These are phyloP conservation scores for Neofusicoccum sp. DNA, from an alignment of 2,329 filamentous ascomycete species.

Conservation along the genomic window DNA sequence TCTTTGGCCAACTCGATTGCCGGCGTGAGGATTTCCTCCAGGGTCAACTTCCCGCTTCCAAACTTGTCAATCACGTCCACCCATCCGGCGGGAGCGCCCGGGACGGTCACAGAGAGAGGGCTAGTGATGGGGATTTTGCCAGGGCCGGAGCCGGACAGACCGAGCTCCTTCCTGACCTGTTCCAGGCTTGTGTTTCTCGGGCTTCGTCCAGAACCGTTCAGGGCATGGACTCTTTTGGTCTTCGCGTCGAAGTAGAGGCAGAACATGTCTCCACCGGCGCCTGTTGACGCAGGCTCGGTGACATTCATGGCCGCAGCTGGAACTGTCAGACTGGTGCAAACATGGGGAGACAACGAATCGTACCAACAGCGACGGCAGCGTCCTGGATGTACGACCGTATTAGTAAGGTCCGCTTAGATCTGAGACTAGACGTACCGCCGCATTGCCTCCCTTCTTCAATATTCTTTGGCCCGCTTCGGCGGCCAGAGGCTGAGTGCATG, in stretches of 20 bases:
- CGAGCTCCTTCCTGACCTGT: conserved; percentile 66
- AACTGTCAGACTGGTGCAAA: too few relatives aligned
- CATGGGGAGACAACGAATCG: too few relatives aligned
- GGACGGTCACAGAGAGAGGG: conserved; percentile 80
- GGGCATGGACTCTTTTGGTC: conserved; percentile 74
- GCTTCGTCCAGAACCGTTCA: conserved; percentile 92
- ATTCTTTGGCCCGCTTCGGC: conserved; percentile 83
- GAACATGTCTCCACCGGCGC: conserved; percentile 97
- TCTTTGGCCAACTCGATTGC: conserved; percentile 83
- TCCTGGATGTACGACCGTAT: conserved; percentile 56
- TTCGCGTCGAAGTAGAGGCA: conserved; percentile 87
- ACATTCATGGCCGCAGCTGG: conserved; percentile 91
- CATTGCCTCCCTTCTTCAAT: conserved; percentile 86
- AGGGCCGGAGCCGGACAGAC: conserved; percentile 56
- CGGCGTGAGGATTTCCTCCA: conserved; percentile 76
- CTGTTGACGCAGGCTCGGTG: conserved; percentile 88
- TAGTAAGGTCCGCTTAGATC: not conserved
- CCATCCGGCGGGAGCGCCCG: conserved; percentile 91
- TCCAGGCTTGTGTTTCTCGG: conserved; percentile 68
- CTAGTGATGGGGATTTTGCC: conserved; percentile 70
- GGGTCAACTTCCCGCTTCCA: conserved; percentile 76
- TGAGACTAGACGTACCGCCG: conserved; percentile 60
- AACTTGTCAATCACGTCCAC: conserved; percentile 84
- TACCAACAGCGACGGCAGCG: conserved; percentile 91
- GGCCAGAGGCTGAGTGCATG: conserved; percentile 85